These are phyloP conservation scores for Xylariales sp. DNA, from an alignment of 2,329 filamentous ascomycete species.

Conservation along the genomic window DNA sequence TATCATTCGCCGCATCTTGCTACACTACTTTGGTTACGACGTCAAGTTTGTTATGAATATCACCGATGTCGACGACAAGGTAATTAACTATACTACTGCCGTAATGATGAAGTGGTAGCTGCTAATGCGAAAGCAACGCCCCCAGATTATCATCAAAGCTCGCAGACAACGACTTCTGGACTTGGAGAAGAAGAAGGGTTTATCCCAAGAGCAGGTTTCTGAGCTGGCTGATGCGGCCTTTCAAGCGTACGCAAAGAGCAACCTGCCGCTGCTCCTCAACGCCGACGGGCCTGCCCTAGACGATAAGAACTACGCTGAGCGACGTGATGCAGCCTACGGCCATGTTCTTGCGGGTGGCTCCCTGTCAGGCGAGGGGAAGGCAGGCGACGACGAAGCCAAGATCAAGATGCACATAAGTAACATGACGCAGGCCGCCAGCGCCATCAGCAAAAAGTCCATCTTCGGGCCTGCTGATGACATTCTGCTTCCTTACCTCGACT, in stretches of 20 bases:
- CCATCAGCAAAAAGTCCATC: slow-evolving; percentile 43
- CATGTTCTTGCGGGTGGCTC: slow-evolving; percentile 51
- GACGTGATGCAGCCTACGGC: slow-evolving; percentile 49
- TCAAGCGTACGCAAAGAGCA: slow-evolving; percentile 49
- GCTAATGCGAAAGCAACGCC: neutral
- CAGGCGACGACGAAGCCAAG: slow-evolving; percentile 79
- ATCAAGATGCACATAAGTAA: slow-evolving; percentile 82
- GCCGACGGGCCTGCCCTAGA: slow-evolving; percentile 38
- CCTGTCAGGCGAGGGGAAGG: slow-evolving; percentile 51
- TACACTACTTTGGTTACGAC: slow-evolving; percentile 78
- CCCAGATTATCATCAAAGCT: slow-evolving; percentile 56
- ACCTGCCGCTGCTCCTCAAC: slow-evolving; percentile 45
- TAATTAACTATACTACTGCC: slow-evolving; percentile 42
- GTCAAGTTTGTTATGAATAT: slow-evolving; percentile 92
- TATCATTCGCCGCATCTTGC: slow-evolving; percentile 77
- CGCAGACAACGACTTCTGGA: slow-evolving; percentile 79
- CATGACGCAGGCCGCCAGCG: slow-evolving; percentile 46
- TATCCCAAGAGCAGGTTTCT: slow-evolving; percentile 40
- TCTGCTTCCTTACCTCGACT: slow-evolving; percentile 78
- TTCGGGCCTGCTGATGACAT: slow-evolving; percentile 60
- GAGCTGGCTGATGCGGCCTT: slow-evolving; percentile 50
- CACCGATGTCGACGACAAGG: slow-evolving; percentile 78
- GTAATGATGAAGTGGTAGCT: neutral
- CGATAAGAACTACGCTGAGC: slow-evolving; percentile 43
- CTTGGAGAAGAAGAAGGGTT: slow-evolving; percentile 67